A percentile compares a stretch with the other conserved stretches of the same genome.
phyloP scores from a whole-genome alignment of 2,329 filamentous ascomycete genomes.

The Podosphaera fusca region DNA sequence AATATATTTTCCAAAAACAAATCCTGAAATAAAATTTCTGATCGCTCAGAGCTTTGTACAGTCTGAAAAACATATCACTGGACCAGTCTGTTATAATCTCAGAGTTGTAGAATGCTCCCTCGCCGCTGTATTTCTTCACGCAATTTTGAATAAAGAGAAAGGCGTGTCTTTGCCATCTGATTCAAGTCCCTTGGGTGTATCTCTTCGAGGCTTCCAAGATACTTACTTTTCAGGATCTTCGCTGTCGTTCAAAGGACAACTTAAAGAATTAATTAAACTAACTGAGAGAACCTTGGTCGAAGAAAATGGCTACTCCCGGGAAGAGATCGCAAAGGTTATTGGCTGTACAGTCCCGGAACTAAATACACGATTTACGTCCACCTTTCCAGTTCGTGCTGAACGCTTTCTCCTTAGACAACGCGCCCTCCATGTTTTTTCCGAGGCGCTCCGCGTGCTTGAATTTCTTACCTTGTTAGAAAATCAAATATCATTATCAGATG shows the following conservation, averaged over 20 bases:
- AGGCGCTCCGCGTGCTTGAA: slow-evolving; percentile 63
- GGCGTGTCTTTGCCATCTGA: slow-evolving; percentile 45
- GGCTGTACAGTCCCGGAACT: slow-evolving; percentile 47
- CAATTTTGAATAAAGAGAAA: slow-evolving; percentile 23
- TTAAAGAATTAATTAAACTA: slow-evolving; percentile 48
- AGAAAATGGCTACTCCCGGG: slow-evolving; percentile 67
- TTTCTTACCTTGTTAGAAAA: slow-evolving; percentile 61
- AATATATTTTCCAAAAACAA: slow-evolving; percentile 59
- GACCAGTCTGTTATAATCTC: slow-evolving; percentile 85
- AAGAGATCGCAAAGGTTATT: slow-evolving; percentile 57
- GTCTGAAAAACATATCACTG: slow-evolving; percentile 85
- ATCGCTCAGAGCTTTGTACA: slow-evolving; percentile 88
- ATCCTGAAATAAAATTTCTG: slow-evolving; percentile 70
- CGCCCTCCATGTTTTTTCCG: slow-evolving; percentile 72
- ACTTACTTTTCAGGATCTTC: slow-evolving; percentile 34
- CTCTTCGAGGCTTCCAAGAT: slow-evolving; percentile 69
- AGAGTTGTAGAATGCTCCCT: slow-evolving; percentile 89
- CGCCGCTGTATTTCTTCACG: slow-evolving; percentile 47
- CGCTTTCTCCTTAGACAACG: slow-evolving; percentile 73
- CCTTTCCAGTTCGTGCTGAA: slow-evolving; percentile 73
- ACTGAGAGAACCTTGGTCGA: slow-evolving; percentile 48
- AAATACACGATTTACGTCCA: slow-evolving; percentile 57
- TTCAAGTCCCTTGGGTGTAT: slow-evolving; percentile 59
- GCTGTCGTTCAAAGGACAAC: slow-evolving; percentile 34
- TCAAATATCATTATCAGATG: slow-evolving; percentile 14